phyloP scores from a whole-genome alignment of 768 basidiomycete species.

The Tricholoma hemisulphureum region DNA sequence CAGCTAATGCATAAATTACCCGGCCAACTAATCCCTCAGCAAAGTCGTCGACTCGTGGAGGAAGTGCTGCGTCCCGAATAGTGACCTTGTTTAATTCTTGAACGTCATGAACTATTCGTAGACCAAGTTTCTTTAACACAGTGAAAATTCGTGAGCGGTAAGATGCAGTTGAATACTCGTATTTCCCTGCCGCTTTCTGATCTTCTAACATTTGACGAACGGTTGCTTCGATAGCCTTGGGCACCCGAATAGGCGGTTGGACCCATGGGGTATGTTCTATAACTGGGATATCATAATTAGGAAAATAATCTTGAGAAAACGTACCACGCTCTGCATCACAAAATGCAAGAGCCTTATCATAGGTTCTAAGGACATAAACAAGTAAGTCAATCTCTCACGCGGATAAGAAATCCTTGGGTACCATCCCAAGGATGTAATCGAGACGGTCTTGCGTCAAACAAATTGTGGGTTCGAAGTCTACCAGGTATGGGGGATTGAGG shows the following conservation, averaged over 20 bases:
- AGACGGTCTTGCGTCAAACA: constrained; percentile 14
- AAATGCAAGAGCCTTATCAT: constrained; percentile 15
- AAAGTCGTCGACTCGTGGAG: constrained; percentile 9
- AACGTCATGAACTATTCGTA: constrained; percentile 30
- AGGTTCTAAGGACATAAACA: constrained; percentile 9
- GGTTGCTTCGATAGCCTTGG: constrained; percentile 20
- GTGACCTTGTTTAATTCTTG: constrained; percentile 9
- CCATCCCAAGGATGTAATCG: constrained; percentile 9
- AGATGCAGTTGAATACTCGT: no score
- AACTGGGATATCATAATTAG: not conserved
- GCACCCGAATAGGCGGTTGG: constrained; percentile 16
- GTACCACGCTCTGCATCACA: constrained; percentile 21
- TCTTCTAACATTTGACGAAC: no score
- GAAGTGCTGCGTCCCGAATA: not conserved
- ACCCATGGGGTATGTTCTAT: not conserved
- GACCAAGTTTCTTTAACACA: constrained; percentile 24
- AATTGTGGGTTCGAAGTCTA: constrained; percentile 4
- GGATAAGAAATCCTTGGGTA: constrained; percentile 2
- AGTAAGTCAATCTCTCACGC: constrained; percentile 17
- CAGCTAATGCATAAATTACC: constrained; percentile 4
- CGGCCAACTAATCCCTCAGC: constrained; percentile 6
- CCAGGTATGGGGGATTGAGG: not conserved
- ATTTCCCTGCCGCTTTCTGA: no score
- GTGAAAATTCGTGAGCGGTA: constrained; percentile 23
- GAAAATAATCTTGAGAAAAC: constrained; percentile 8